These are phyloP conservation scores for Bipolaris bicolor DNA, from an alignment of 2,329 filamentous ascomycete genomes.

Conservation along the genomic window DNA sequence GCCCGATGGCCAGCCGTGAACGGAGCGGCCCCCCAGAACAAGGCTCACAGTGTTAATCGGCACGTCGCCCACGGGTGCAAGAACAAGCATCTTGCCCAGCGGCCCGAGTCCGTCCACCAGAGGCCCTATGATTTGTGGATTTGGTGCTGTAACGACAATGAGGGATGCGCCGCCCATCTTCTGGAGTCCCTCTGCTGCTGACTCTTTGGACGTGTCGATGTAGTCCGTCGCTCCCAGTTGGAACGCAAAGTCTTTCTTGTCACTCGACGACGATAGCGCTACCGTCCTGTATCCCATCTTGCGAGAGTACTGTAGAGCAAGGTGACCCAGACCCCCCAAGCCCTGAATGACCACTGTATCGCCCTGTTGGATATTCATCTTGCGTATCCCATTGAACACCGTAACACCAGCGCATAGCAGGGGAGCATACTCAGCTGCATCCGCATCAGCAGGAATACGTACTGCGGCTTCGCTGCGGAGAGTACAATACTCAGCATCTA, in stretches of 20 bases:
- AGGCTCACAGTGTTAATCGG: constrained; percentile 52
- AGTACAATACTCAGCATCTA: constrained; percentile 65
- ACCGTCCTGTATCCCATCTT: constrained; percentile 61
- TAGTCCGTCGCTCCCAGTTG: constrained; percentile 64
- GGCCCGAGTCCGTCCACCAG: constrained; percentile 62
- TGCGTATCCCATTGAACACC: constrained; percentile 59
- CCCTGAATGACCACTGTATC: constrained; percentile 60
- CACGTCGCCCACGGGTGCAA: constrained; percentile 59
- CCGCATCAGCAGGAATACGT: constrained; percentile 55
- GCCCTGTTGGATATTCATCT: constrained; percentile 55
- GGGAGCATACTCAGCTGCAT: constrained; percentile 55
- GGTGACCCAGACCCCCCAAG: constrained; percentile 60
- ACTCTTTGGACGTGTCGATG: constrained; percentile 60
- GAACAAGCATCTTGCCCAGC: constrained; percentile 65
- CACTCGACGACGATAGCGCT: constrained; percentile 56
- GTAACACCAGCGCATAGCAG: constrained; percentile 59
- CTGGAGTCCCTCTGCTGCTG: constrained; percentile 58
- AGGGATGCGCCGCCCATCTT: constrained; percentile 67
- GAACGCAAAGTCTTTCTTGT: constrained; percentile 61
- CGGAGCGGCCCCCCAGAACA: constrained; percentile 55
- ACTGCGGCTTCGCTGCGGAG: constrained; percentile 67
- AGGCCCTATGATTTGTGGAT: constrained; percentile 60
- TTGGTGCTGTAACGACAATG: constrained; percentile 69
- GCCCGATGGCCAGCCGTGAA: constrained; percentile 61
- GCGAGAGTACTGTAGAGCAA: constrained; percentile 60